A percentile compares a stretch with the other conserved stretches of the same genome.
phyloP scores from a whole-genome alignment of 73 alveolate species.

The Urostyla sp. region DNA sequence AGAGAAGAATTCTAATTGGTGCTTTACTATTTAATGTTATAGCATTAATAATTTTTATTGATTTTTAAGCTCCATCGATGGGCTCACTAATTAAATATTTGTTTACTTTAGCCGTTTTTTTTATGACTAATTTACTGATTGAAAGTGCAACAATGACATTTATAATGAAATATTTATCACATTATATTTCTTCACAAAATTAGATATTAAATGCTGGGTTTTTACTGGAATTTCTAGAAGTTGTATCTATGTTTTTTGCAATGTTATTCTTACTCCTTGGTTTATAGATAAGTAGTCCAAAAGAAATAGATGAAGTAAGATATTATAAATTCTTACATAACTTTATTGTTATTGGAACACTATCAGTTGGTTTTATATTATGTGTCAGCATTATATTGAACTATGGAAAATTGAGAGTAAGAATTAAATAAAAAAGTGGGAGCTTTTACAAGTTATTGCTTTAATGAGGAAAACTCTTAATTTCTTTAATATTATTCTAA shows the following conservation, averaged over 20 bases:
- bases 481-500: too few species aligned
- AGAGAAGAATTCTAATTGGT: not conserved
- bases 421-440: conserved; percentile 1
- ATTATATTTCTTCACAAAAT: not conserved
- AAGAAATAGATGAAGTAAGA: too few species aligned
- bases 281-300: not conserved
- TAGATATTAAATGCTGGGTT: conserved; percentile 31
- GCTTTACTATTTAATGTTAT: not conserved
- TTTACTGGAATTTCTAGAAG: conserved; percentile 10
- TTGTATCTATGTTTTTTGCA: not conserved
- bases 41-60: not conserved
- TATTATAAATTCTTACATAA: conserved; percentile 1
- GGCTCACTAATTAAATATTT: conserved; percentile 3
- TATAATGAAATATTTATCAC: conserved; percentile 22
- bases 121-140: conserved; percentile 2
- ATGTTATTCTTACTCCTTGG: not conserved
- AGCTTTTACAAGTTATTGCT: too few species aligned
- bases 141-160: conserved; percentile 19
- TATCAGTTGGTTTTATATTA: not conserved
- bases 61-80: not conserved
- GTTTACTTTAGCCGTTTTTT: not conserved
- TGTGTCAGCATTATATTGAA: not conserved
- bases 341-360: not conserved
- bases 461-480: too few species aligned
- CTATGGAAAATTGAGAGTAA: conserved; percentile 24